Evolutionary conservation across 192 early-diverging fungal species (phyloP), one percentile per base, ranked within the genome.

Genomic region (Coemansia sp.): DNA sequence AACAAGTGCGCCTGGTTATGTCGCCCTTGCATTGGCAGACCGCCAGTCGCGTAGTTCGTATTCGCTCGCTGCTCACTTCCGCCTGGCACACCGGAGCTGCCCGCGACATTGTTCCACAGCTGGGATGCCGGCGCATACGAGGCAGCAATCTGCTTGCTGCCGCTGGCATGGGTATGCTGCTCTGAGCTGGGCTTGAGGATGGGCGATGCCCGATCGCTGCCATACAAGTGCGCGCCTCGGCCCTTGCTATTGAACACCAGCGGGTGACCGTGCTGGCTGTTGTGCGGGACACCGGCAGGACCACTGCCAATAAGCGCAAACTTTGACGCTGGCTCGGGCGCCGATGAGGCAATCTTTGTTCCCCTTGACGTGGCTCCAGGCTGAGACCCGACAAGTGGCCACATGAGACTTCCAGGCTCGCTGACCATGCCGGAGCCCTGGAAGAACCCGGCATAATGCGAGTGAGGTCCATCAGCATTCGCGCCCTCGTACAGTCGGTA

Each of bases 401-500:
- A 82, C 28, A 47, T 38, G 21, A 64, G 66, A 28, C 66, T 69
- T 3, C 67, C 70, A 2, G 67, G 39, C 8, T 67, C 59, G 56
- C 73, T 72, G 50, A 62, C 23, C n/a, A 53, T 43, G 25, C 64
- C 62, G 6, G 73, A 52, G 10, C 64, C 61, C 9, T 62, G 42
- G 59, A 59, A 58, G 34, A 34, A 18, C 55, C 62, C 60, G 5
- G 37, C 62, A n/a, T 60, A 53, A 31, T 62, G 65, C 10, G 58
- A 28, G 5, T 67, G 47, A 33, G 61, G 35, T 3, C 26, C 6
- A 12, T 73, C 70, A 0, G 74, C 50, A 18, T 68, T 28, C 28
- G 66, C 67, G n/a, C 68, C 74, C 42, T 82, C 79, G 50, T 82
- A 82, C 35, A 82, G 39, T 18, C 79, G 73, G 37, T 82, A 82